Evolutionary conservation across 2,329 filamentous ascomycete species (phyloP).

Genomic region (Colletotrichum zoysiae): DNA sequence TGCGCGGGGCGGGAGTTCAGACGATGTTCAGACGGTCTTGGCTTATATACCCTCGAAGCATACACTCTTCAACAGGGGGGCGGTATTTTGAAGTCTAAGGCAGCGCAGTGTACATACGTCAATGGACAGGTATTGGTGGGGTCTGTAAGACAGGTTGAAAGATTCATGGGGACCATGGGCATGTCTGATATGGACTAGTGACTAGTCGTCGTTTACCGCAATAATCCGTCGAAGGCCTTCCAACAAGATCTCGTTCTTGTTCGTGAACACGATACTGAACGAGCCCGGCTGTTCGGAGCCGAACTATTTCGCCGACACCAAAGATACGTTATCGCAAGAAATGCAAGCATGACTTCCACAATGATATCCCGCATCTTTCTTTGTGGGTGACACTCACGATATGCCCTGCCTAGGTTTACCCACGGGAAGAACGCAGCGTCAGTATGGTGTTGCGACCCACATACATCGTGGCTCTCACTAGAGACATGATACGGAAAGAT

Average conservation of each 20-base stretch:
- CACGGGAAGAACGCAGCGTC: slow-evolving; percentile 68
- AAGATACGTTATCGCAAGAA: slow-evolving; percentile 45
- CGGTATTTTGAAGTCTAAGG: no score
- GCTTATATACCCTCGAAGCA: no score
- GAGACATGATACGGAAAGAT: no score
- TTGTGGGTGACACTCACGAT: no score
- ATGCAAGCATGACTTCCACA: no score
- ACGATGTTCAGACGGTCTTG: no score
- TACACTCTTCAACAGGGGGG: no score
- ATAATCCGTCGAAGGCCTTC: slow-evolving; percentile 43
- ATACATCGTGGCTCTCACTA: slow-evolving; percentile 48
- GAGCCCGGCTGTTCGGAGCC: slow-evolving; percentile 55
- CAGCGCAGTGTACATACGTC: background rate
- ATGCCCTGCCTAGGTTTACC: slow-evolving; percentile 58
- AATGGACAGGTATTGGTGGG: background rate
- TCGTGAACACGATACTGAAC: slow-evolving; percentile 56
- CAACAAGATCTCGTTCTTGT: slow-evolving; percentile 48
- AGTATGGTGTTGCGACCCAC: no score
- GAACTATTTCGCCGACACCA: slow-evolving; percentile 53
- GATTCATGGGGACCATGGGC: no score
- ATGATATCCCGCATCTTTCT: no score
- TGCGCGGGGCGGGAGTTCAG: no score
- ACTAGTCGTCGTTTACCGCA: background rate
- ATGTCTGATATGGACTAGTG: background rate
- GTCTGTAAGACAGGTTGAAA: background rate